phyloP scores from a whole-genome alignment of 345 rosid genomes.

The Gossypium australe region DNA sequence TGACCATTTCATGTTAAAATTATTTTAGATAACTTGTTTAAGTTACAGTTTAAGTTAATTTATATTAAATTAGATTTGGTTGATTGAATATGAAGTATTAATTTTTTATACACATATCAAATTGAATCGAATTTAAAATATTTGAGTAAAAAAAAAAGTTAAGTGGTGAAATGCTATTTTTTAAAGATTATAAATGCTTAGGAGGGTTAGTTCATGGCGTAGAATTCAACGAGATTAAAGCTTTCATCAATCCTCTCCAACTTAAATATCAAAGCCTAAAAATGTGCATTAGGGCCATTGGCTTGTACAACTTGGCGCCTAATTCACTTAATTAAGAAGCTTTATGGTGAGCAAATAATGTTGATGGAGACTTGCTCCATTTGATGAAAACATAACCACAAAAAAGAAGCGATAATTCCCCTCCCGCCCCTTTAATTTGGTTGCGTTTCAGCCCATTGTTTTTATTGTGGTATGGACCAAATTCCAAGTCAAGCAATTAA shows the following conservation, averaged over 20 bases:
- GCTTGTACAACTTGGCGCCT: conserved; percentile 23
- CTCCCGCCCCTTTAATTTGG: neutral
- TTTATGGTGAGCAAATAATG: conserved; percentile 18
- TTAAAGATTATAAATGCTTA: no score
- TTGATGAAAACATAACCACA: neutral
- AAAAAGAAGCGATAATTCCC: neutral
- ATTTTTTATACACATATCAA: no score
- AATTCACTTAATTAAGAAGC: conserved; percentile 11
- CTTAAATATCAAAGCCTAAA: conserved; percentile 13
- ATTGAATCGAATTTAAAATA: no score
- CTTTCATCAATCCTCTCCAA: conserved; percentile 21
- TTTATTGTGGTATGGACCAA: neutral
- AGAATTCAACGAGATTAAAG: no score
- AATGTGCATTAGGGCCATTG: conserved; percentile 20
- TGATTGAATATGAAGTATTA: no score
- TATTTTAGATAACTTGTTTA: no score
- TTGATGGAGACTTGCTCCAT: conserved; percentile 7
- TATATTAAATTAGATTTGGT: no score
- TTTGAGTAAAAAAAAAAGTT: no score
- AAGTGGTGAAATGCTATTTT: no score
- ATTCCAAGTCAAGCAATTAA: neutral
- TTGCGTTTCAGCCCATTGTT: neutral
- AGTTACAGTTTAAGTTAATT: no score
- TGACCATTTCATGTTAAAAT: no score
- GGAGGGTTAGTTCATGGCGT: no score